phyloP scores from a whole-genome alignment of 352 stramenopile genomes.

The Blastocystis sp. region DNA sequence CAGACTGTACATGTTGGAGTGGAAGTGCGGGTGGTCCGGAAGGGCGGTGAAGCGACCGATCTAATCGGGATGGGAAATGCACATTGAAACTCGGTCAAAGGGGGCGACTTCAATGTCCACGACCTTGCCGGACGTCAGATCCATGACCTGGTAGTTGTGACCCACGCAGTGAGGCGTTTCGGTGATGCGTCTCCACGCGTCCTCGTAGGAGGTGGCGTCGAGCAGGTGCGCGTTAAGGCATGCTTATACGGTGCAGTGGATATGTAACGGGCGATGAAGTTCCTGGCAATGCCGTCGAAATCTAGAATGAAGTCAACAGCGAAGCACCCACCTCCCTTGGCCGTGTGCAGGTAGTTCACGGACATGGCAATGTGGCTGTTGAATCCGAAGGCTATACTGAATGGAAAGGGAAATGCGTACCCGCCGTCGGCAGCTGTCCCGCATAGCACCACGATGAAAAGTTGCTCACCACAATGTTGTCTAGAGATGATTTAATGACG shows the following conservation, averaged over 20 bases:
- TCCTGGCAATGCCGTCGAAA: conserved; percentile 35
- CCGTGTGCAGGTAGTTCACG: conserved; percentile 68
- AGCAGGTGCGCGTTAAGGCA: conserved; percentile 8
- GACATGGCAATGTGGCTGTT: conserved; percentile 56
- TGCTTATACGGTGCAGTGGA: background rate
- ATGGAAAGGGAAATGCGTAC: background rate
- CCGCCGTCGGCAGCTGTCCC: conserved; percentile 52
- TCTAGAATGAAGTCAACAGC: background rate
- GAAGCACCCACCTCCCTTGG: background rate
- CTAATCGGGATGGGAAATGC: background rate
- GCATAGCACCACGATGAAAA: conserved; percentile 50
- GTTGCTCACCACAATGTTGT: background rate
- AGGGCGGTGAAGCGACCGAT: conserved; percentile 17
- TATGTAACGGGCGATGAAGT: conserved; percentile 68
- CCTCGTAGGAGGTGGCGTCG: conserved; percentile 46
- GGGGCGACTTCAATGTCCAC: conserved; percentile 61
- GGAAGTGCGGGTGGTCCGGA: conserved; percentile 59
- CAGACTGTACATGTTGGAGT: conserved; percentile 68
- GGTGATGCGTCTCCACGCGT: conserved; percentile 48
- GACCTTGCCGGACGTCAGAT: conserved; percentile 1
- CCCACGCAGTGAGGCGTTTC: conserved; percentile 55
- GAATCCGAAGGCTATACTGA: conserved; percentile 52
- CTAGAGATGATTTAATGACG: background rate
- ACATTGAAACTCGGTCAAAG: conserved; percentile 25
- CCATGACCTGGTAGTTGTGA: conserved; percentile 69